These are phyloP conservation scores for Casuarina equisetifolia DNA, from an alignment of 306 rosid species.

Conservation along the genomic window DNA sequence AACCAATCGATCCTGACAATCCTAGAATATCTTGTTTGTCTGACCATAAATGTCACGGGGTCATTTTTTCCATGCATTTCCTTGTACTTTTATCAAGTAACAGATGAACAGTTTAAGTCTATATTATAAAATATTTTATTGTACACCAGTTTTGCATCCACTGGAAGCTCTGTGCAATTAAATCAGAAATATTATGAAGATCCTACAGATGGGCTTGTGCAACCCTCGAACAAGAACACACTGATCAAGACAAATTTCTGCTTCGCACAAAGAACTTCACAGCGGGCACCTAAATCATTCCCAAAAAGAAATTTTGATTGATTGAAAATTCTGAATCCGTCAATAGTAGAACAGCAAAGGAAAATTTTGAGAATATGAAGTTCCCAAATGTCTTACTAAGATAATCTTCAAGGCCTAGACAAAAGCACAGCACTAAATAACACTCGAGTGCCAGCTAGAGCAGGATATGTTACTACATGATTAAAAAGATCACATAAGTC, in stretches of 20 bases:
- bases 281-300: not conserved
- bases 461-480: not conserved
- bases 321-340: not conserved
- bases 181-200: not conserved
- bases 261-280: not conserved
- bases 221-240: not conserved
- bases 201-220: not conserved
- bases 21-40: no score
- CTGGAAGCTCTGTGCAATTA: no score
- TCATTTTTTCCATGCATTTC: no score
- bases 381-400: not conserved
- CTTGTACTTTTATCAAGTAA: no score
- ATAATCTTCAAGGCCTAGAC: not conserved
- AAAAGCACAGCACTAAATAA: not conserved
- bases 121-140: no score
- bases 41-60: no score
- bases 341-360: no score
- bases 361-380: not conserved
- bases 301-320: not conserved
- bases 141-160: no score
- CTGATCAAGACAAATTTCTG: not conserved
- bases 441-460: not conserved
- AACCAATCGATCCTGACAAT: no score
- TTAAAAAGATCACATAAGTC: not conserved
- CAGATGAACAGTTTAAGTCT: no score